Conservation (phyloP, 306 rosid species). For the Gynostemma pentaphyllum region DNA sequence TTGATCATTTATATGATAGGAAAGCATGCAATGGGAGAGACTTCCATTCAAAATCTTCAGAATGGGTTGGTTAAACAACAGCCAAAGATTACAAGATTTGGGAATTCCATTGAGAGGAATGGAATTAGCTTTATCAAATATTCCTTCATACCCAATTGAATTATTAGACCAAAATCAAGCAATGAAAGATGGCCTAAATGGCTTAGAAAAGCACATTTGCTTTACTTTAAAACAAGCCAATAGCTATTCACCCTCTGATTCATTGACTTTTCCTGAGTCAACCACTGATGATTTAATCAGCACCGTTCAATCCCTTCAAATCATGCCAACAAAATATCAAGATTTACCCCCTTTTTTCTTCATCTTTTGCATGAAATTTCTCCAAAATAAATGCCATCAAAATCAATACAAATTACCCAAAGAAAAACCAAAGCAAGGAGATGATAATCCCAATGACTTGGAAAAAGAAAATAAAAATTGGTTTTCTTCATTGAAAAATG, state of each 20-base stretch:
- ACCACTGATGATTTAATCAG: slow-evolving; percentile 12
- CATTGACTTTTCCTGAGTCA: slow-evolving; percentile 35
- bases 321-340: slow-evolving; percentile 25
- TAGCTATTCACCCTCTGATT: slow-evolving; percentile 10
- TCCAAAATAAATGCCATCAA: slow-evolving; percentile 14
- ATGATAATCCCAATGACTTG: too few species aligned
- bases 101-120: slow-evolving; percentile 37
- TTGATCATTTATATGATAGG: slow-evolving; percentile 32
- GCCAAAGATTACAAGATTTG: slow-evolving; percentile 24
- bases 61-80: slow-evolving; percentile 6
- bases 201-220: slow-evolving; percentile 27
- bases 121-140: slow-evolving; percentile 37
- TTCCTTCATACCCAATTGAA: slow-evolving; percentile 28
- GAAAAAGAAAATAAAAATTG: too few species aligned
- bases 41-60: slow-evolving; percentile 16
- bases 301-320: slow-evolving; percentile 32
- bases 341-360: slow-evolving; percentile 44
- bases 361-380: slow-evolving; percentile 35
- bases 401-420: neutral
- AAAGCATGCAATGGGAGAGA: slow-evolving; percentile 51
- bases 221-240: slow-evolving; percentile 15
- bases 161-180: slow-evolving; percentile 13
- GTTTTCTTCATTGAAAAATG: too few species aligned
- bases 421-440: neutral
- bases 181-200: slow-evolving; percentile 23